A percentile compares a stretch with the other conserved stretches of the same genome.
These are phyloP conservation scores for Neoscytalidium dimidiatum DNA, from an alignment of 2,329 filamentous ascomycete species.

Conservation along the genomic window DNA sequence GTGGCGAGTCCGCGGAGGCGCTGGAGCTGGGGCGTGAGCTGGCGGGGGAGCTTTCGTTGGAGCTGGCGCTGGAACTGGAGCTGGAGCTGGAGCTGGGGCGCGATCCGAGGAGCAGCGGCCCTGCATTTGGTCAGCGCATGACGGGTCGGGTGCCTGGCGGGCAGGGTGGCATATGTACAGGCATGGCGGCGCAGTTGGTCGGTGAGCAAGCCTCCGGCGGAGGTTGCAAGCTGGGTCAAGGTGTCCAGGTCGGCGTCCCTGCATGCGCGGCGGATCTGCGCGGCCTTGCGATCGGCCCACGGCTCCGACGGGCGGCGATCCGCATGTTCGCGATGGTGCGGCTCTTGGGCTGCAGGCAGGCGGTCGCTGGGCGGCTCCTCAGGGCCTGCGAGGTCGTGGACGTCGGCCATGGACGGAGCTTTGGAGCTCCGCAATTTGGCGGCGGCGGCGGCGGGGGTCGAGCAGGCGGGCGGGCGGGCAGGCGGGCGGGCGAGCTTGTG, in stretches of 20 bases:
- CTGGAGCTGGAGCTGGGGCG: not conserved
- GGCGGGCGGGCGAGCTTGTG: too few relatives aligned
- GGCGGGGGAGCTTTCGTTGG: too few relatives aligned
- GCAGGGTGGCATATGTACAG: slow-evolving; percentile 64
- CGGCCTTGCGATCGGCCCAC: slow-evolving; percentile 29
- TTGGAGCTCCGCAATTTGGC: slow-evolving; percentile 2
- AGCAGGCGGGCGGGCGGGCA: too few relatives aligned
- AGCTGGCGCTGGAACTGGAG: slow-evolving; percentile 11
- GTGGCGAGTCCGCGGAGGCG: not conserved
- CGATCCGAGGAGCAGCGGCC: slow-evolving; percentile 60
- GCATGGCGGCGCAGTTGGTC: slow-evolving; percentile 67
- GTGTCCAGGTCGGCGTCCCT: slow-evolving; percentile 39
- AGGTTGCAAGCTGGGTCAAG: slow-evolving; percentile 46
- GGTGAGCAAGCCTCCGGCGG: slow-evolving; percentile 47
- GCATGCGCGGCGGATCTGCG: slow-evolving; percentile 45
- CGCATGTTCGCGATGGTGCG: not conserved
- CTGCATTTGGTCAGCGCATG: slow-evolving; percentile 41
- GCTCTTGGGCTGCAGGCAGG: not conserved
- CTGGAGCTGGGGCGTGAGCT: slow-evolving; percentile 3
- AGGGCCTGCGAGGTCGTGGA: too few relatives aligned
- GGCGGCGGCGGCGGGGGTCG: slow-evolving; percentile 6
- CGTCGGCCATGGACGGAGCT: slow-evolving; percentile 19
- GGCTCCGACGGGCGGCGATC: slow-evolving; percentile 19
- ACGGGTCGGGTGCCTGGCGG: slow-evolving; percentile 14
- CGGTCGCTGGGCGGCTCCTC: not conserved